Evolutionary conservation across 1,284 basidiomycete genomes (phyloP), one percentile per base, ranked within the genome.

Genomic region (Trichosporon asahii): DNA sequence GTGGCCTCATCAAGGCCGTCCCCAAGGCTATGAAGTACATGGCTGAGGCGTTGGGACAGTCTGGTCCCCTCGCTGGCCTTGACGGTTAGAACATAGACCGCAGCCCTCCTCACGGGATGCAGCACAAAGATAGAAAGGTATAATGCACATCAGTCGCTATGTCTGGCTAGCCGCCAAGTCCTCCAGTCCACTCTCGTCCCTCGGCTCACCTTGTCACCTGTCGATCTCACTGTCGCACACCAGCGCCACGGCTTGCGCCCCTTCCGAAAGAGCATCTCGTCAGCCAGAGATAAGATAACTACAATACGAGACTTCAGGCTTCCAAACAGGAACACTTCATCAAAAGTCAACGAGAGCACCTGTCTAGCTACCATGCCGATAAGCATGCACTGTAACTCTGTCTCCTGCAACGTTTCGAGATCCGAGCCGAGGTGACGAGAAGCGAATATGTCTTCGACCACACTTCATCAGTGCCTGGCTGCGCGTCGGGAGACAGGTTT

Each of bases 1-100:
- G 57, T 27, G 29, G 29, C 7, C 29, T 61, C 15, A 8, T n/a
- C 21, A n/a, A 18, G 57, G 57, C 57, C 15, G 29, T 61, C 29
- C 57, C 57, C 2, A 31, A 31, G 27, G 57, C 57, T n/a, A 61
- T 61, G 57, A 61, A 33, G 57, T 31, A 61, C 57, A 61, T 61
- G 57, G 57, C 57, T 11, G 57, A 61, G 57, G 57, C 57, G 5
- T 18, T 61, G 18, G 57, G 29, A 29, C 27, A 31, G 15, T 9
- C 8, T 15, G 57, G 57, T 11, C 49, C 23, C 8, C 49, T 53
- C 21, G 23, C n/a, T 18, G 49, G 49, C 9, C 21, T 53, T 9
- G 9, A 21, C 23, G n/a, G 9, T 23, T 18, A 53, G 49, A 53
- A 8, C n/a, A 12, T 53, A 53, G 18, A 25, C 9, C 21, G 18